phyloP scores from a whole-genome alignment of 345 rosid species.

The Jatropha curcas region DNA sequence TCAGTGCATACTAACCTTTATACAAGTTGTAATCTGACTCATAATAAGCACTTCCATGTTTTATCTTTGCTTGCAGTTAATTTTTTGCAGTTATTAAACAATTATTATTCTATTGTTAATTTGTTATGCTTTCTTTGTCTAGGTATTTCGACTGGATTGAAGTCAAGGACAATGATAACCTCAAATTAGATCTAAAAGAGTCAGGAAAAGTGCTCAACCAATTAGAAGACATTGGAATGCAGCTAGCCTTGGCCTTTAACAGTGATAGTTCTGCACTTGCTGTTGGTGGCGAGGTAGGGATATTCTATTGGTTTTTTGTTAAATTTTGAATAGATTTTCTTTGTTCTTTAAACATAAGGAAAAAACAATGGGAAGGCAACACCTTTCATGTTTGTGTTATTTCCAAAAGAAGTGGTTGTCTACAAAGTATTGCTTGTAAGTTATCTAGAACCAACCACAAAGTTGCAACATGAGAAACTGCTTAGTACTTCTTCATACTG shows the following conservation, averaged over 20 bases:
- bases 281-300: conserved; percentile 79
- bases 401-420: background rate
- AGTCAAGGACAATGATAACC: conserved; percentile 38
- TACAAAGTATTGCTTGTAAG: background rate
- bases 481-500: background rate
- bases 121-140: conserved; percentile 3
- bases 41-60: too few relatives aligned
- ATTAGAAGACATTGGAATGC: conserved; percentile 70
- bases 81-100: background rate
- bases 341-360: background rate
- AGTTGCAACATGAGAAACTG: background rate
- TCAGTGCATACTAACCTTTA: background rate
- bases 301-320: conserved; percentile 2
- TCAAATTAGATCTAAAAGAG: conserved; percentile 42
- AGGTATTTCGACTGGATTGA: conserved; percentile 78
- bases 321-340: background rate
- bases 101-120: background rate
- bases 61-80: background rate
- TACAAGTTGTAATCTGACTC: too few relatives aligned
- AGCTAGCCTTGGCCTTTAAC: conserved; percentile 67
- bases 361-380: background rate
- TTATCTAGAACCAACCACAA: too few relatives aligned
- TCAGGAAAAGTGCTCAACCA: conserved; percentile 55
- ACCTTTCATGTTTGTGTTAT: background rate
- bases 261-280: conserved; percentile 70